A percentile compares a stretch with the other conserved stretches of the same genome.
phyloP scores from a whole-genome alignment of 495 filamentous ascomycete genomes.

The Penicillium diatomitis region DNA sequence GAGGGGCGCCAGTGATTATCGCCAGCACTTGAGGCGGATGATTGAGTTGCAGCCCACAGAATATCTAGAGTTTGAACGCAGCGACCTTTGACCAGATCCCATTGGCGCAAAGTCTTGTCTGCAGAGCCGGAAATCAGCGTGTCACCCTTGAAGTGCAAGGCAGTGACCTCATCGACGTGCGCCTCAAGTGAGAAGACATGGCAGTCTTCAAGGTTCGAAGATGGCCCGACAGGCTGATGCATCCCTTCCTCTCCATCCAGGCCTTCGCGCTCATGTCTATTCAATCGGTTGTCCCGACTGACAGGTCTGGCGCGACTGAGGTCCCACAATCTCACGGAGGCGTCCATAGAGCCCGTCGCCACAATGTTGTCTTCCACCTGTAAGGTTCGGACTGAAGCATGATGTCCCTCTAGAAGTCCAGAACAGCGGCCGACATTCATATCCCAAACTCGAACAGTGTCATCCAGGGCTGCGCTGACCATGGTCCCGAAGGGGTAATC shows the following conservation, averaged over 20 bases:
- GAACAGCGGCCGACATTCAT: slow-evolving; percentile 86
- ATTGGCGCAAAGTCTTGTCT: slow-evolving; percentile 94
- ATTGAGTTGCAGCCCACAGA: slow-evolving; percentile 96
- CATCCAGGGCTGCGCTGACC: slow-evolving; percentile 90
- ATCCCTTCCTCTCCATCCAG: slow-evolving; percentile 52
- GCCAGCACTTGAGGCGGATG: slow-evolving; percentile 56
- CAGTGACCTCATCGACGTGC: slow-evolving; percentile 91
- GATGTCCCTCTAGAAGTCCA: slow-evolving; percentile 84
- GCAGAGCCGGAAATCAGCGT: slow-evolving; percentile 91
- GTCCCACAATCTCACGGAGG: slow-evolving; percentile 93
- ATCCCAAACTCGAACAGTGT: slow-evolving; percentile 97
- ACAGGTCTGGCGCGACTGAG: slow-evolving; percentile 58
- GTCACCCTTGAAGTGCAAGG: slow-evolving; percentile 78
- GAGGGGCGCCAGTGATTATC: slow-evolving; percentile 46
- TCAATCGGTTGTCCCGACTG: slow-evolving; percentile 50
- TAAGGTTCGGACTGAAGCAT: slow-evolving; percentile 84
- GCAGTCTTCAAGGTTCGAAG: slow-evolving; percentile 76
- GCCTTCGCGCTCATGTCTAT: slow-evolving; percentile 54
- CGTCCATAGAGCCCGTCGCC: slow-evolving; percentile 92
- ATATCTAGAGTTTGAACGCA: slow-evolving; percentile 97
- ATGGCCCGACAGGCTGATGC: slow-evolving; percentile 44
- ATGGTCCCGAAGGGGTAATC: slow-evolving; percentile 93
- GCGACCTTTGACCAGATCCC: slow-evolving; percentile 91
- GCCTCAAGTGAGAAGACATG: slow-evolving; percentile 77
- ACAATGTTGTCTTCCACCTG: slow-evolving; percentile 96